These are phyloP conservation scores for Aspergillus aculeatus DNA, from an alignment of 2,329 filamentous ascomycete genomes.

Conservation along the genomic window DNA sequence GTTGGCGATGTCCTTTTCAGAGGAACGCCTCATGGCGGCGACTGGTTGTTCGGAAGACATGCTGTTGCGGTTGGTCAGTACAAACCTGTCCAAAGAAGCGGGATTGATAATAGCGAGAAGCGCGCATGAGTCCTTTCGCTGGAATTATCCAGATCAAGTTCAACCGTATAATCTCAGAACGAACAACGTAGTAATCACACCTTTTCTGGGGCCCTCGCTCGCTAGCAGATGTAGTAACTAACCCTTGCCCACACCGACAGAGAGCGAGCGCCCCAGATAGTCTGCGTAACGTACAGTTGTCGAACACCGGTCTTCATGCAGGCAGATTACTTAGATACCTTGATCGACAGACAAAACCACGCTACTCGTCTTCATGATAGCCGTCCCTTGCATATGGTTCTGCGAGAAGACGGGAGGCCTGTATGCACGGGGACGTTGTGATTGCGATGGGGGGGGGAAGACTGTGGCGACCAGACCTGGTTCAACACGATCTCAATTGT, in stretches of 20 bases:
- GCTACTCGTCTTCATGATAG: constrained; percentile 42
- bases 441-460: constrained; percentile 1
- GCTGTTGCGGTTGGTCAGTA: constrained; percentile 29
- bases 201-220: neutral
- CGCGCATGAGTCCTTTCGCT: constrained; percentile 47
- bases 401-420: constrained; percentile 23
- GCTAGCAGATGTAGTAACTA: neutral
- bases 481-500: constrained; percentile 1
- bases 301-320: constrained; percentile 47
- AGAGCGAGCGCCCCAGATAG: neutral
- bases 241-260: neutral
- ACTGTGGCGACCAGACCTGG: constrained; percentile 9
- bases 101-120: constrained; percentile 22
- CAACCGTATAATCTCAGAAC: constrained; percentile 48
- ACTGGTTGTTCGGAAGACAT: constrained; percentile 33
- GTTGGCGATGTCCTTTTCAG: constrained; percentile 23
- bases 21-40: constrained; percentile 27
- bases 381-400: constrained; percentile 20
- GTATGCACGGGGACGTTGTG: constrained; percentile 25
- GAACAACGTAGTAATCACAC: constrained; percentile 18
- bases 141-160: constrained; percentile 48
- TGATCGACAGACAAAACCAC: constrained; percentile 41
- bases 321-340: constrained; percentile 41
- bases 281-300: constrained; percentile 16
- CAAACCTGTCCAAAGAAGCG: neutral